These are phyloP conservation scores for Coemansia sp. DNA, from an alignment of 192 early-diverging fungal genomes.

Conservation along the genomic window DNA sequence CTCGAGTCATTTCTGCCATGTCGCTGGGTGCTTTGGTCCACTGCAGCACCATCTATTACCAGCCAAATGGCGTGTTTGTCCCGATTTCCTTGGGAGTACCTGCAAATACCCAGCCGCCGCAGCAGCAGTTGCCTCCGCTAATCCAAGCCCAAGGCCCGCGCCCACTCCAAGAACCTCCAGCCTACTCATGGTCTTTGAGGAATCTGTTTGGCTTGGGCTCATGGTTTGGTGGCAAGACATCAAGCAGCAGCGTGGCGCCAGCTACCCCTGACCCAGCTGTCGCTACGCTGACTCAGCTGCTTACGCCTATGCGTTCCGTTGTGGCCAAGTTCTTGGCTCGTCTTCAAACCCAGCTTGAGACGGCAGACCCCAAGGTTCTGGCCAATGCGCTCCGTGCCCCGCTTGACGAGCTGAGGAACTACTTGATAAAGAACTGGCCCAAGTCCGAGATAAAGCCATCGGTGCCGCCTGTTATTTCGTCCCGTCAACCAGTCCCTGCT, in stretches of 20 bases:
- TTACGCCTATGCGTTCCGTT: conserved; percentile 13
- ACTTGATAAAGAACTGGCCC: conserved; percentile 26
- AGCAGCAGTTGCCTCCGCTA: not conserved
- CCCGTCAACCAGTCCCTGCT: not conserved
- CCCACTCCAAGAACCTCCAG: not conserved
- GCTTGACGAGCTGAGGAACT: conserved; percentile 16
- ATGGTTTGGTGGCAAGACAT: not conserved
- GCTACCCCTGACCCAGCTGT: not conserved
- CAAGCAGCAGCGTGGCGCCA: not conserved
- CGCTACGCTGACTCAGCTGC: conserved; percentile 11
- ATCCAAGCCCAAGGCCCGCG: not conserved
- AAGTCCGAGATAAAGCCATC: not conserved
- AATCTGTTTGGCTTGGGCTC: not conserved
- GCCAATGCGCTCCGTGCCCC: conserved; percentile 27
- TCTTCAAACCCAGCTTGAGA: conserved; percentile 13
- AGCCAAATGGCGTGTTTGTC: conserved; percentile 31
- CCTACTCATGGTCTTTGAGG: not conserved
- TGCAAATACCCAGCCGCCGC: conserved; percentile 6
- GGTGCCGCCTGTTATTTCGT: not conserved
- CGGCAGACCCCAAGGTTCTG: conserved; percentile 10
- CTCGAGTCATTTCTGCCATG: not conserved
- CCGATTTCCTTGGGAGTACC: conserved; percentile 16
- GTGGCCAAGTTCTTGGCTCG: conserved; percentile 11
- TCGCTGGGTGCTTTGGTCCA: conserved; percentile 2
- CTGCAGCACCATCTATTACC: conserved; percentile 17